These are phyloP conservation scores for Monosporozyma yasuniensis DNA, from an alignment of 805 yeast genomes.

Conservation along the genomic window DNA sequence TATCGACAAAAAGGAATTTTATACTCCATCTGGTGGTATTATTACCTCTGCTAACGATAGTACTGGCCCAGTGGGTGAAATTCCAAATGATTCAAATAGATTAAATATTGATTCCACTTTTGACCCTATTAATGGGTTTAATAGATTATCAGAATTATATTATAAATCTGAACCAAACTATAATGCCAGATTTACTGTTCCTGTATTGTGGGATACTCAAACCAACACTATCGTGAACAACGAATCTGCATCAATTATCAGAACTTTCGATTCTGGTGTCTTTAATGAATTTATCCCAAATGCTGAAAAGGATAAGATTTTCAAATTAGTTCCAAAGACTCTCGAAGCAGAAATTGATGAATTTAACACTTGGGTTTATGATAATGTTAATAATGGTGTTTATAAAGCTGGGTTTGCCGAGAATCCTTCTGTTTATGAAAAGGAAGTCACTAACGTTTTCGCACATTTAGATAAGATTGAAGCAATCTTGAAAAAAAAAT, in stretches of 20 bases:
- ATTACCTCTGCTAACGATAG: slow-evolving; percentile 5
- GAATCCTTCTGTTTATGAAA: slow-evolving; percentile 71
- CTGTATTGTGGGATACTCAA: slow-evolving; percentile 86
- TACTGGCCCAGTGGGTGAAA: slow-evolving; percentile 10
- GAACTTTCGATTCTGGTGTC: slow-evolving; percentile 74
- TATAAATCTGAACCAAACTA: slow-evolving; percentile 67
- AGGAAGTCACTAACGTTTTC: slow-evolving; percentile 58
- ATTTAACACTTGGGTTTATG: slow-evolving; percentile 74
- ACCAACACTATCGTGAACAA: slow-evolving; percentile 78
- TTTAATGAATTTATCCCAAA: slow-evolving; percentile 34
- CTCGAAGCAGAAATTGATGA: slow-evolving; percentile 57
- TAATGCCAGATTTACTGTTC: slow-evolving; percentile 81
- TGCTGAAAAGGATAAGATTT: slow-evolving; percentile 1
- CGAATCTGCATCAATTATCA: slow-evolving; percentile 82
- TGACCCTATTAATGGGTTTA: slow-evolving; percentile 52
- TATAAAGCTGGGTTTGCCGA: slow-evolving; percentile 89
- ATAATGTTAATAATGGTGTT: slow-evolving; percentile 85
- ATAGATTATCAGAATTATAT: slow-evolving; percentile 62
- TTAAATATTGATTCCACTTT: slow-evolving; percentile 34
- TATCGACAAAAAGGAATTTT: slow-evolving; percentile 3
- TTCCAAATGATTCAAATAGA: slow-evolving; percentile 16
- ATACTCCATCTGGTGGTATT: slow-evolving; percentile 17
- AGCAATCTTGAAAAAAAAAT: slow-evolving; percentile 41
- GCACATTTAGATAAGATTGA: slow-evolving; percentile 65
- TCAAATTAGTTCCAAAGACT: slow-evolving; percentile 56